A percentile compares a stretch with the other conserved stretches of the same genome.
Evolutionary conservation across 2,329 filamentous ascomycete species (phyloP).

Genomic region (Zasmidium angulare): DNA sequence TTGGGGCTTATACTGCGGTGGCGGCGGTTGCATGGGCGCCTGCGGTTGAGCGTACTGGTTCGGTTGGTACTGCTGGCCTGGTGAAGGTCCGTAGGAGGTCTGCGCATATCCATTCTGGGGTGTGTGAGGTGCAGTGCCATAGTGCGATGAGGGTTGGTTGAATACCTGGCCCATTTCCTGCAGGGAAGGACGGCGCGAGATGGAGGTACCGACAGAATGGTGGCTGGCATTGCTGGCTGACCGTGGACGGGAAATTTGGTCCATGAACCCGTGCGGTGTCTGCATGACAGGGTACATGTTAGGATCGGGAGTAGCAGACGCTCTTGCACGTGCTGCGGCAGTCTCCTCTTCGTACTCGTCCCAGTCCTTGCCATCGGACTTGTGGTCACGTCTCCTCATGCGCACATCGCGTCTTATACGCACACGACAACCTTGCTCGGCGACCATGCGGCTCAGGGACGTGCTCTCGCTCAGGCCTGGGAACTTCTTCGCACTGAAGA

Average conservation of each 20-base stretch:
- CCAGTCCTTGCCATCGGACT: constrained; percentile 63
- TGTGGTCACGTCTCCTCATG: constrained; percentile 80
- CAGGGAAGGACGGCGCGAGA: constrained; percentile 44
- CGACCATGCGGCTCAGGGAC: constrained; percentile 80
- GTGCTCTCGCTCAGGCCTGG: constrained; percentile 91
- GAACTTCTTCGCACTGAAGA: constrained; percentile 98
- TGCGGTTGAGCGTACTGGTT: constrained; percentile 31
- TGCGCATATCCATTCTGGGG: constrained; percentile 39
- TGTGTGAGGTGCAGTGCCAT: constrained; percentile 41
- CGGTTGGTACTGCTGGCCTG: constrained; percentile 27
- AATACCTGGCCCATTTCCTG: constrained; percentile 47
- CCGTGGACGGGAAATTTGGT: constrained; percentile 37
- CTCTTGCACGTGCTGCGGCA: constrained; percentile 48
- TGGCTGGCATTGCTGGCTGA: constrained; percentile 40
- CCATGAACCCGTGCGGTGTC: constrained; percentile 32
- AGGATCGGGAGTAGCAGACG: constrained; percentile 38
- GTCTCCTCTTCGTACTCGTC: constrained; percentile 64
- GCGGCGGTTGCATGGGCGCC: constrained; percentile 37
- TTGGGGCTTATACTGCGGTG: constrained; percentile 29
- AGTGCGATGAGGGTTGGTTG: constrained; percentile 36
- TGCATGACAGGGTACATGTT: constrained; percentile 21
- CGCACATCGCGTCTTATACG: constrained; percentile 91
- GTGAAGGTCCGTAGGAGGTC: constrained; percentile 37
- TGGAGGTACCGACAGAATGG: constrained; percentile 27
- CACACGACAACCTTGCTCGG: constrained; percentile 94